A percentile compares a stretch with the other conserved stretches of the same genome.
Conservation (phyloP, 225 moss, liverwort and hornwort species). For the Rhytidiadelphus loreus region DNA sequence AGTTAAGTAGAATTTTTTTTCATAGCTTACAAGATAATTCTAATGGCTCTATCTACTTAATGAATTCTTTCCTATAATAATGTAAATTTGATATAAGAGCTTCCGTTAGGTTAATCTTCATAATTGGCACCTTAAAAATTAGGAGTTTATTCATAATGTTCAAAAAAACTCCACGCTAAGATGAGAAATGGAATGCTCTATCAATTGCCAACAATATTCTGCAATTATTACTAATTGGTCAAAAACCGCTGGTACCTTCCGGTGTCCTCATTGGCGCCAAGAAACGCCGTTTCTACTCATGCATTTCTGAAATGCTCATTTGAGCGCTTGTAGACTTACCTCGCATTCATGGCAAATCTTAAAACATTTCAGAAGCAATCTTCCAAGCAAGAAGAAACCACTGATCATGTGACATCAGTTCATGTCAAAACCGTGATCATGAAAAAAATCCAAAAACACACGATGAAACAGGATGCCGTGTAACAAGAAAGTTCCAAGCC, state of each 20-base stretch:
- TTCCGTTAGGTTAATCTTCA: rapidly evolving
- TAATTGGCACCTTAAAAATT: neutral
- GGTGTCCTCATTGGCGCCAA: too few relatives aligned
- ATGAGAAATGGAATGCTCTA: neutral
- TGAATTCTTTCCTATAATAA: neutral
- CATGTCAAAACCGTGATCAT: neutral
- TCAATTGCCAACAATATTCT: neutral
- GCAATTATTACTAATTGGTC: neutral
- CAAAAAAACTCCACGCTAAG: neutral
- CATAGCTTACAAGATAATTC: neutral
- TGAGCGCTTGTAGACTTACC: neutral
- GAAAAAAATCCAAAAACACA: too few relatives aligned
- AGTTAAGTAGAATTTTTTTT: neutral
- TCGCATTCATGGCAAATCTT: neutral
- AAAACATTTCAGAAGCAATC: neutral
- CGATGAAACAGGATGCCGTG: neutral
- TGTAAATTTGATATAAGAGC: neutral
- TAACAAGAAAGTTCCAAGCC: neutral
- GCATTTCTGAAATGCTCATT: neutral
- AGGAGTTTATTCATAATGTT: neutral
- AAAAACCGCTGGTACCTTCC: neutral
- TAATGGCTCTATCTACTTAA: neutral
- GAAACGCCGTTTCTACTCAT: neutral
- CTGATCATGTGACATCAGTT: neutral
- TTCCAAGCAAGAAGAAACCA: neutral